Evolutionary conservation across 1,139 yeast species (phyloP), one percentile per base, ranked within the genome.

Genomic region (Kodamaea alishanica): DNA sequence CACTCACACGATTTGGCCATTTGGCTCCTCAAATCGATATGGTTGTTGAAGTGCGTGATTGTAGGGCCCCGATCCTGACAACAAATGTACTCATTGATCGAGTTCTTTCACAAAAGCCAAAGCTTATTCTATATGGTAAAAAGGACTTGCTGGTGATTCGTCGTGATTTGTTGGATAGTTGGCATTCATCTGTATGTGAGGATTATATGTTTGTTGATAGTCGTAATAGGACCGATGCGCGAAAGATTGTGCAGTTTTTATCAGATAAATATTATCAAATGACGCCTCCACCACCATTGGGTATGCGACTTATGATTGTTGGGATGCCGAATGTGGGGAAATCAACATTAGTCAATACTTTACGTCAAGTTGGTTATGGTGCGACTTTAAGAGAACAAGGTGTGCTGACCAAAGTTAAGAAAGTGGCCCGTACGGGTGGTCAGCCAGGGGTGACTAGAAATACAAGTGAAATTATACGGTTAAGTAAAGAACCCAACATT

Each of bases 241-340:
- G 60, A 15, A 61, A 63, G 34, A 63, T 89, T 8, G 64, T 85
- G 24, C 69, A 73, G 6, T 51, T 66, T 15, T 67, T 87, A 10
- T 67, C 68, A 32, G 63, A 69, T 41, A 64, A 67, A 40, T 72
- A 75, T 47, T 46, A 59, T 24, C 47, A 53, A 3, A 68, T 79
- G 72, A 60, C 58, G 6, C 80, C 90, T 0, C 80, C 83, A 1
- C 92, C 95, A 0, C 97, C 97, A 0, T 62, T 89, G 40, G 97
- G 98, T 0, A 65, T 85, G 35, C 64, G 90, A 28, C 60, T 85
- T 38, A 70, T 90, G 69, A 79, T 92, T 35, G 81, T 85, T 8
- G 98, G 98, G 0, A 86, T 92, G 95, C 98, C 98, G 1, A 92
- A 92, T 58, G 96, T 89, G n/a, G 98, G 98, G 1, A 92, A 92